A percentile compares a stretch with the other conserved stretches of the same genome.
phyloP scores from a whole-genome alignment of 2,329 filamentous ascomycete species.

The Trichoderma simmonsii region DNA sequence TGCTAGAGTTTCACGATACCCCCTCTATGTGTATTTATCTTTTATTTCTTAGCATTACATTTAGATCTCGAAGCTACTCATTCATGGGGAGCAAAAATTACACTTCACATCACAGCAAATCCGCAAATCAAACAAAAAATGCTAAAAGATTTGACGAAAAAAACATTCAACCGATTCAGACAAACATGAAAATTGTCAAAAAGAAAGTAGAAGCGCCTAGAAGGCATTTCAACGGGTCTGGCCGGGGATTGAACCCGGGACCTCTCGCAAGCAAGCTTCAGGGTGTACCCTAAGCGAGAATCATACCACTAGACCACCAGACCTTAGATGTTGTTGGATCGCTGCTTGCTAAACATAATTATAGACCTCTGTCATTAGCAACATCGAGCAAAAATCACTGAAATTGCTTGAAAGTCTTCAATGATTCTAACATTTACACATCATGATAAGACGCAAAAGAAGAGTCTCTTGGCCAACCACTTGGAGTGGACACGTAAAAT shows the following conservation, averaged over 20 bases:
- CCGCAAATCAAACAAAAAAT: background rate
- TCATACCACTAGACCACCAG: slow-evolving; percentile 20
- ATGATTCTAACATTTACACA: background rate
- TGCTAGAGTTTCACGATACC: background rate
- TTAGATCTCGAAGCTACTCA: background rate
- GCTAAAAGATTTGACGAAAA: background rate
- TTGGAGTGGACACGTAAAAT: background rate
- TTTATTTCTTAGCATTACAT: background rate
- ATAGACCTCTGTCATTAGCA: background rate
- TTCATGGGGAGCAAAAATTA: background rate
- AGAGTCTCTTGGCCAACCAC: background rate
- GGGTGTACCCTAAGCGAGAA: slow-evolving; percentile 18
- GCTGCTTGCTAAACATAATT: background rate
- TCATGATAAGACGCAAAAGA: background rate
- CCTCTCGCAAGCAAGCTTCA: slow-evolving; percentile 37
- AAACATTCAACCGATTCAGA: background rate
- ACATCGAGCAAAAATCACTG: background rate
- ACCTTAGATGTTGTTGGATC: slow-evolving; percentile 8
- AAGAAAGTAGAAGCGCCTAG: background rate
- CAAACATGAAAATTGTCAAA: background rate
- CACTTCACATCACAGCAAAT: background rate
- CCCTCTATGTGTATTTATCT: background rate
- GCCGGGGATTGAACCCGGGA: slow-evolving; percentile 47
- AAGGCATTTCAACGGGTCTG: slow-evolving; percentile 32
- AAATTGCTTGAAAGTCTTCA: background rate